Base-by-base conservation (phyloP, 495 filamentous ascomycete species). In the Delitschia confertaspora region DNA sequence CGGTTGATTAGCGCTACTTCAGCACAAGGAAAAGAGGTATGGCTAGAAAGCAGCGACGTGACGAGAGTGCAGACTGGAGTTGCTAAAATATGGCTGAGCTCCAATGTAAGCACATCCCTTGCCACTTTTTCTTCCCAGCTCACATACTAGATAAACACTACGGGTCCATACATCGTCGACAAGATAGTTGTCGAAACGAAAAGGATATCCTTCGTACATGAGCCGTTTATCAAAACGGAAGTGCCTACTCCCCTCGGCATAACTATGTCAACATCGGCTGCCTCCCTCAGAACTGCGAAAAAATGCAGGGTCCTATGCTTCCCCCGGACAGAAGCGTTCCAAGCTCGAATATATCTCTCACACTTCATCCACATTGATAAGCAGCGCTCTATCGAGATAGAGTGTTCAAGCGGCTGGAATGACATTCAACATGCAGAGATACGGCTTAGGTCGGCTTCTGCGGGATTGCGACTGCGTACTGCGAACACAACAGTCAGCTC, bases 381-480 rank as follows among this genome's bases (percentile, higher is more conserved):
- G 48, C 77, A 82, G 51, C 79, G 80, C 37, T 76, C 74, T 7
- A 62, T 95, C 4, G 82, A 93, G 47, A 63, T 99, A 33, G 72
- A 79, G 42, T 62, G 94, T 6, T 61, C 69, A 32, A 80, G 77
- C 30, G 89, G 89, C 19, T 79, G 79, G 70, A 95, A 96, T 56
- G 63, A 82, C 3, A 71, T 95, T 33, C 62, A 65, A 23, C 71
- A 57, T 9, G 80, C 78, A 25, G 80, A 82, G 44, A 60, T 99
- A 38, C 78, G 79, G 23, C 67, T 95, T 20, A 75, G 79, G 52
- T 74, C 88, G 45, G 86, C 82, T 3, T 89, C 93, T 2, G 91
- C 88, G 18, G 93, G 93, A 0, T 64, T 99, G 23, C 72, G 93
- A 30, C 70, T 99, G 10, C 75, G 86, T 42, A 88, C 82, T 31